Percentiles rank a stretch among this genome's conserved stretches.
phyloP scores from a whole-genome alignment of 257 asterid species.

The Scutellaria baicalensis region DNA sequence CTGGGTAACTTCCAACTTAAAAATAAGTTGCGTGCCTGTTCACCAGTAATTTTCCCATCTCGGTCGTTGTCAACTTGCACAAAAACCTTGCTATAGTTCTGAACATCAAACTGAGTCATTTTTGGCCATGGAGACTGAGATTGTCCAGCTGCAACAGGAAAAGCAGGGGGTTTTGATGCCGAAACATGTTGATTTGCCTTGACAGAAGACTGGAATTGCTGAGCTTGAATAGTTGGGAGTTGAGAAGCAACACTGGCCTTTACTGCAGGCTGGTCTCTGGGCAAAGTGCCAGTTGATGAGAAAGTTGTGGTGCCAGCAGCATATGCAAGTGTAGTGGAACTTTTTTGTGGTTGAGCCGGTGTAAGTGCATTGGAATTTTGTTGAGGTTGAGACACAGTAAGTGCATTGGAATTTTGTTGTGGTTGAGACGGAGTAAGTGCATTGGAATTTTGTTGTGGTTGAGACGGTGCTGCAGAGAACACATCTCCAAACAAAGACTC shows the following conservation, averaged over 20 bases:
- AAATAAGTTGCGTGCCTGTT: conserved; percentile 89
- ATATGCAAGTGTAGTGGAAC: conserved; percentile 23
- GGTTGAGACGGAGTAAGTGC: conserved; percentile 11
- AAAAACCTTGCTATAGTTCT: conserved; percentile 83
- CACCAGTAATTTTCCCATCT: conserved; percentile 93
- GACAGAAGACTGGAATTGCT: conserved; percentile 39
- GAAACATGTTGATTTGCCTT: conserved; percentile 44
- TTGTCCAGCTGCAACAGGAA: conserved; percentile 53
- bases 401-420: conserved; percentile 25
- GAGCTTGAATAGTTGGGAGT: conserved; percentile 39
- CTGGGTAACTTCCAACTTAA: conserved; percentile 94
- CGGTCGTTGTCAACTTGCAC: conserved; percentile 84
- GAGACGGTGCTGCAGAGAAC: conserved; percentile 45
- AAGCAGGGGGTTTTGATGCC: conserved; percentile 34
- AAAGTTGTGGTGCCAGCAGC: conserved; percentile 34
- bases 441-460: conserved; percentile 34
- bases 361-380: conserved; percentile 27
- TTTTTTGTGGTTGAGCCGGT: conserved; percentile 22
- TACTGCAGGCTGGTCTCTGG: conserved; percentile 38
- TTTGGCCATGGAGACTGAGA: conserved; percentile 83
- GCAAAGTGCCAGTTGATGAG: conserved; percentile 33
- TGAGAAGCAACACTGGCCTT: conserved; percentile 36
- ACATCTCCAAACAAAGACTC: conserved; percentile 60
- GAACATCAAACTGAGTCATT: conserved; percentile 76
- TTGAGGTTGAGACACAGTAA: conserved; percentile 39